Evolutionary conservation across 139 green algal genomes (phyloP).

Genomic region (Micractinium conductrix): DNA sequence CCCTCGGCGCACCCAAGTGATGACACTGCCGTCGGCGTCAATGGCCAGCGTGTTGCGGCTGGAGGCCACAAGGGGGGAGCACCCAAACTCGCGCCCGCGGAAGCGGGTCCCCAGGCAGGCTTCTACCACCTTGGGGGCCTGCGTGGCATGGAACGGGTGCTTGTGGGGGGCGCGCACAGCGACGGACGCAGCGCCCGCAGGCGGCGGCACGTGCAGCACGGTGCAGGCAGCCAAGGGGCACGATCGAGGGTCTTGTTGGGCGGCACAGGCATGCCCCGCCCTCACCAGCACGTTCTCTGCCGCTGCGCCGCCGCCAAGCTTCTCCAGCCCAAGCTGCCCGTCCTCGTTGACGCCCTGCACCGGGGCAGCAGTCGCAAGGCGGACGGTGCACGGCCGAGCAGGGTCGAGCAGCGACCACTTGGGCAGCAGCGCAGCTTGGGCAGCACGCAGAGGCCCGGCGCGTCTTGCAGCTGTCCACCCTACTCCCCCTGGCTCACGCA

Average conservation of each 20-base stretch:
- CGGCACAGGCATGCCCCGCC: neutral
- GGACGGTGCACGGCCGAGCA: too few relatives aligned
- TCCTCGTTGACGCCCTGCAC: slow-evolving; percentile 89
- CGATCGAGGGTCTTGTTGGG: too few relatives aligned
- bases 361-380: too few relatives aligned
- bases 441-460: too few relatives aligned
- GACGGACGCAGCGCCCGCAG: neutral
- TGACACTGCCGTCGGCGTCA: slow-evolving; percentile 67
- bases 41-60: slow-evolving; percentile 82
- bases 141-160: neutral
- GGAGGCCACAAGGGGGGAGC: slow-evolving; percentile 56
- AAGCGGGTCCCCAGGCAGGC: slow-evolving; percentile 73
- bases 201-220: neutral
- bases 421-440: too few relatives aligned
- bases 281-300: neutral
- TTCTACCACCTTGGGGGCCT: slow-evolving; percentile 79
- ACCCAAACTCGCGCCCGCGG: slow-evolving; percentile 52
- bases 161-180: neutral
- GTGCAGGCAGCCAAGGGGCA: neutral
- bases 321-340: slow-evolving; percentile 80
- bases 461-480: too few relatives aligned
- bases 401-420: too few relatives aligned
- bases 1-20: slow-evolving; percentile 69
- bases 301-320: slow-evolving; percentile 19
- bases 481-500: too few relatives aligned